phyloP scores from a whole-genome alignment of 2,329 filamentous ascomycete genomes.

The Fusarium sp. region DNA sequence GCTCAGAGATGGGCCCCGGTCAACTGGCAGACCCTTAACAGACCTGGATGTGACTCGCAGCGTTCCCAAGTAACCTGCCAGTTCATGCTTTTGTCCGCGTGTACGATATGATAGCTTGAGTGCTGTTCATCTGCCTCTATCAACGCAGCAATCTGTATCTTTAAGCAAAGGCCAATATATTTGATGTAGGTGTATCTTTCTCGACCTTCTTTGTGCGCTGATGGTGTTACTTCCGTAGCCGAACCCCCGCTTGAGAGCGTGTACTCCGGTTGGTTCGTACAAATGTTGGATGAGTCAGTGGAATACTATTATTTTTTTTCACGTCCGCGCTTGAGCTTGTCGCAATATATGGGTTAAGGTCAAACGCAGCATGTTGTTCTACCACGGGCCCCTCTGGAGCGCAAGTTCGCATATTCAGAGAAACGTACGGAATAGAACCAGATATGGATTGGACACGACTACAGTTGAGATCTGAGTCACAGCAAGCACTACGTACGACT shows the following conservation, averaged over 20 bases:
- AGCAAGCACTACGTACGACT: neutral
- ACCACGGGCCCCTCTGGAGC: neutral
- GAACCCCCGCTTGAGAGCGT: conserved; percentile 2
- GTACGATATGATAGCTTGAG: neutral
- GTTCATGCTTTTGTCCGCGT: conserved; percentile 7
- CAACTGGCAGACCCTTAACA: conserved; percentile 29
- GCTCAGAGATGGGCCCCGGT: conserved; percentile 6
- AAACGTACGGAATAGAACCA: neutral
- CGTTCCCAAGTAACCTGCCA: conserved; percentile 5
- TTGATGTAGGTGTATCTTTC: neutral
- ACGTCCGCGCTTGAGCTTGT: neutral
- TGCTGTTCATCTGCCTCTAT: neutral
- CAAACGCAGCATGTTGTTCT: neutral
- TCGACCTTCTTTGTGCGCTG: neutral
- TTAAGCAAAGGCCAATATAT: neutral
- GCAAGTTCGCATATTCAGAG: neutral
- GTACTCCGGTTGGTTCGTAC: conserved; percentile 4
- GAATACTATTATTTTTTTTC: neutral
- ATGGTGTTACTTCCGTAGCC: neutral
- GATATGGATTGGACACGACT: neutral
- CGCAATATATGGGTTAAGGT: neutral
- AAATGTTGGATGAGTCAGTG: conserved; percentile 11
- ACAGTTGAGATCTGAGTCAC: neutral
- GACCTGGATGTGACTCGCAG: conserved; percentile 14
- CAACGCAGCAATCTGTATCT: neutral